Evolutionary conservation across 352 stramenopile species (phyloP), one percentile per base, ranked within the genome.

Genomic region (Phytopythium mirpurense): DNA sequence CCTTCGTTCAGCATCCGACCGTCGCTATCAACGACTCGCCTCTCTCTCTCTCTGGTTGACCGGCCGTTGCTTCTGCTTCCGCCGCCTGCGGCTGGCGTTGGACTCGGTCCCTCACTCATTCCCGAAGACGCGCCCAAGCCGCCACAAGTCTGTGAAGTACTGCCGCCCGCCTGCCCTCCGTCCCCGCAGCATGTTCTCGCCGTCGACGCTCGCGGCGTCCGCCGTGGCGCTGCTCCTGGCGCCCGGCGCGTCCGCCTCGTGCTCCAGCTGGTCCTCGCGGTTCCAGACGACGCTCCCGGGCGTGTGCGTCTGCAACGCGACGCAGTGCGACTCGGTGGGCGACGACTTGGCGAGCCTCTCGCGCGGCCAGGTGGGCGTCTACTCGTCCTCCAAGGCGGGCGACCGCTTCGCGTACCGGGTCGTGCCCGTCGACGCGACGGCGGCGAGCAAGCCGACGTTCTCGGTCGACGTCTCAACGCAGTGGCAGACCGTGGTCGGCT

Each of bases 401-500:
- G 69, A 85, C 43, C 74, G 74, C 24, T 72, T 82, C 19, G 29
- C 47, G n/a, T 76, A 81, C 51, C 66, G 70, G 49, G 65, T 70
- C 18, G 47, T 66, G 32, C 53, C 40, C 10, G 60, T 75, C 6
- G 58, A 67, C 41, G 53, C 57, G 19, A 64, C 50, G 7, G 51
- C 56, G 21, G 59, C 44, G 8, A 63, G 43, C 27, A 67, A 53
- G 31, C 60, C 70, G 21, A 74, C 72, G 19, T 82, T 74, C 50
- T 67, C 63, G 27, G 67, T 88, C 16, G 73, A 90, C 44, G 56
- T 67, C 14, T 65, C 62, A 3, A 76, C 68, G 24, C 82, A 70
- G 55, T 88, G 74, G 53, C 74, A 96, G 67, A 73, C 78, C 50
- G 90, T 96, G 21, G 63, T 86, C 23, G 88, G 88, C n/a, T 96